Conservation (phyloP, 2,329 filamentous ascomycete genomes). For the Monilinia polystroma region DNA sequence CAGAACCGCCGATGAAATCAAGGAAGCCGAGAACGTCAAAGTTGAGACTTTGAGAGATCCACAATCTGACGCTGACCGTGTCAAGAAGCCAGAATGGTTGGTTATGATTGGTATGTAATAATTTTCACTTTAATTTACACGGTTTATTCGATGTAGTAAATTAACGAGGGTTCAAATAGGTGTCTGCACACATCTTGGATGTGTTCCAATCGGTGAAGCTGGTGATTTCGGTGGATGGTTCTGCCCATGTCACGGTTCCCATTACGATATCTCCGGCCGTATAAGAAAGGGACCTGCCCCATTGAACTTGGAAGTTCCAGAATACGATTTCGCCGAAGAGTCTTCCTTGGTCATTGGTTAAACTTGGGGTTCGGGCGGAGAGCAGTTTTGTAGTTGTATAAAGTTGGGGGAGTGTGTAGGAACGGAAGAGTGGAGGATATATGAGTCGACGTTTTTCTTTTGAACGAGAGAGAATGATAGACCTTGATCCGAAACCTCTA, state of each 20-base stretch:
- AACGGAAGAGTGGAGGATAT: conserved; percentile 15
- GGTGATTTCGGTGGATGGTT: conserved; percentile 99
- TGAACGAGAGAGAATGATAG: conserved; percentile 47
- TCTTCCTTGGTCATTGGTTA: conserved; percentile 91
- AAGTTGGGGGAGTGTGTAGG: conserved; percentile 14
- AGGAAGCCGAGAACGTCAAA: conserved; percentile 87
- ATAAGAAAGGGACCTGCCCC: conserved; percentile 97
- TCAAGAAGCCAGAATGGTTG: conserved; percentile 98
- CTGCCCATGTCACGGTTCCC: conserved; percentile 99
- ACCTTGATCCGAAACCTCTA: conserved; percentile 39
- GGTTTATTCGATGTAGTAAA: conserved; percentile 29
- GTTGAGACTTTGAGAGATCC: conserved; percentile 85
- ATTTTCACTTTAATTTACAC: neutral
- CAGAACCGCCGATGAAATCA: conserved; percentile 89
- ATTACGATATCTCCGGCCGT: conserved; percentile 99
- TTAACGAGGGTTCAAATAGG: conserved; percentile 50
- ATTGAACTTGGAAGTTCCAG: conserved; percentile 92
- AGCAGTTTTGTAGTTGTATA: conserved; percentile 23
- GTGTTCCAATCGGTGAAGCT: conserved; percentile 97
- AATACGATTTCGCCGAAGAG: conserved; percentile 91
- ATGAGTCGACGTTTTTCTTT: conserved; percentile 8
- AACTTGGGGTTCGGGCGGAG: conserved; percentile 32
- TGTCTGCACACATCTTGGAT: conserved; percentile 98
- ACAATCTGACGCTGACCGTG: conserved; percentile 85
- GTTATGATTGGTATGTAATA: conserved; percentile 81